Percentiles rank a stretch among this genome's conserved stretches.
Conservation (phyloP, 306 rosid species). For the Argentina anserina region DNA sequence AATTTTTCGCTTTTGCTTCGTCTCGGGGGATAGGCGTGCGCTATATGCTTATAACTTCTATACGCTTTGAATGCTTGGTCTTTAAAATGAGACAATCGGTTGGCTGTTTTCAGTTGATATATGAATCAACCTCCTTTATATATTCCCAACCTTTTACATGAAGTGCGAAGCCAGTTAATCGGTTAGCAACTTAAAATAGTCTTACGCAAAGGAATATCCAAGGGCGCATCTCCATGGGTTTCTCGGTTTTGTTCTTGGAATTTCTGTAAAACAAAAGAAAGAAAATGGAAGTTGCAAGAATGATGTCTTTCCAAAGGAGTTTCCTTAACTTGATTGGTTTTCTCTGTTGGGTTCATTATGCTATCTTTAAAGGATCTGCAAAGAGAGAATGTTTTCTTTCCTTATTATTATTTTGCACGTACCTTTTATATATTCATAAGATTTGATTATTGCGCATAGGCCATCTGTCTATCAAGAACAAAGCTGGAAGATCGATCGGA, state of each 20-base stretch:
- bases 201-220: not conserved
- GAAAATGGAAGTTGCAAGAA: not conserved
- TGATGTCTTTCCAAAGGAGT: not conserved
- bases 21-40: not conserved
- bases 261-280: not conserved
- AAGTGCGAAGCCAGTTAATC: not conserved
- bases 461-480: not conserved
- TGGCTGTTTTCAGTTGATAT: too few species aligned
- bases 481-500: not conserved
- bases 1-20: not conserved
- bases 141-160: not conserved
- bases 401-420: not conserved
- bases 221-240: not conserved
- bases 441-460: not conserved
- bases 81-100: too few species aligned
- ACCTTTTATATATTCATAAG: not conserved
- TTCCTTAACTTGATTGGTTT: not conserved
- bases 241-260: not conserved
- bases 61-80: not conserved
- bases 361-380: not conserved
- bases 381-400: too few species aligned
- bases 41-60: not conserved
- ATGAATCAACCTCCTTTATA: not conserved
- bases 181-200: not conserved
- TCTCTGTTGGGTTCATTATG: not conserved